These are phyloP conservation scores for Mucor indicus DNA, from an alignment of 371 early-diverging fungal genomes.

Conservation along the genomic window DNA sequence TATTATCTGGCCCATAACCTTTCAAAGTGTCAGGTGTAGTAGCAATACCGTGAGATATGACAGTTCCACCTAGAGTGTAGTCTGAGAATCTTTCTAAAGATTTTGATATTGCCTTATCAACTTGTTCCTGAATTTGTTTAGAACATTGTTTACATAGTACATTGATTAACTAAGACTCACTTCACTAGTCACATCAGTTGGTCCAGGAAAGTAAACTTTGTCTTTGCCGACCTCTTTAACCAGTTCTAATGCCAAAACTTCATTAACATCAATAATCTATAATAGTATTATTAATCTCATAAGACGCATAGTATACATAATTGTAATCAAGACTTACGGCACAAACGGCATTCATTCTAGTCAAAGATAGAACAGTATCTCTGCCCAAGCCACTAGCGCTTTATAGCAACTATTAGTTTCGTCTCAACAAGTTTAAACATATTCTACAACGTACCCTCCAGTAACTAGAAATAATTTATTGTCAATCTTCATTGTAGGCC, in stretches of 20 bases:
- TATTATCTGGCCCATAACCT: slow-evolving; percentile 31
- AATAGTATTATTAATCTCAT: too few species aligned
- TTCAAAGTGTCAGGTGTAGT: slow-evolving; percentile 14
- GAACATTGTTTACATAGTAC: background rate
- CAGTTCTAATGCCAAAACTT: slow-evolving; percentile 16
- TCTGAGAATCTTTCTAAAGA: slow-evolving; percentile 32
- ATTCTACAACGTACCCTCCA: too few species aligned
- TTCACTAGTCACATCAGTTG: slow-evolving; percentile 48
- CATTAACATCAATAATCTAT: slow-evolving; percentile 58
- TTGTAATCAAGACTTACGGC: too few species aligned
- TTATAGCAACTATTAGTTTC: too few species aligned
- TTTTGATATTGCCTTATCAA: slow-evolving; percentile 29
- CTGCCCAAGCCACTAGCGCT: too few species aligned
- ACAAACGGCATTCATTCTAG: too few species aligned
- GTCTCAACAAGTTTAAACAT: too few species aligned
- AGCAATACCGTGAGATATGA: slow-evolving; percentile 52
- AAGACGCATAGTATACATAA: too few species aligned
- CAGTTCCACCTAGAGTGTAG: slow-evolving; percentile 34
- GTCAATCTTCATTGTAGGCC: too few species aligned
- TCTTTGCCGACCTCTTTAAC: slow-evolving; percentile 27
- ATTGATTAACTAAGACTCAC: slow-evolving; percentile 14
- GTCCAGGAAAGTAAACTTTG: slow-evolving; percentile 37
- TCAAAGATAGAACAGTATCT: too few species aligned
- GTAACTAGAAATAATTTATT: too few species aligned
- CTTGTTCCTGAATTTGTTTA: slow-evolving; percentile 21